Evolutionary conservation across 176 grass and related monocot genomes (phyloP), one percentile per base, ranked within the genome.

Genomic region (Oryza coarctata): DNA sequence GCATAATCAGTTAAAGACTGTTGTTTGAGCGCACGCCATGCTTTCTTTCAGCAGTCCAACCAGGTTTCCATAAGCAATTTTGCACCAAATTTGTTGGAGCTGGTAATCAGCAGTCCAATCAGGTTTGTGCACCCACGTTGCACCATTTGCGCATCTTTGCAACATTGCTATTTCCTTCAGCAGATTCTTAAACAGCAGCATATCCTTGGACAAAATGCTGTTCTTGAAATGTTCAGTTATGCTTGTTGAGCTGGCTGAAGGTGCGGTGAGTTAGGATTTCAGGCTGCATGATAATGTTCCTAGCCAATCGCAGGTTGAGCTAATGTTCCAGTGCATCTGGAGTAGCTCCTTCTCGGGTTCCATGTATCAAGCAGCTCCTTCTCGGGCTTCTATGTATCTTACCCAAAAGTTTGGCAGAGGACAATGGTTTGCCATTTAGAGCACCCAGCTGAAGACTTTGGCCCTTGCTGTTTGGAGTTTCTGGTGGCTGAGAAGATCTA

Each of bases 181-280:
- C 64, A 98, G 72, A 75, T 78, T 98, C 72, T 94, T 98, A 47
- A 98, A 98, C 5, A 94, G 86, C 10, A 89, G 75, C 88, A 87
- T 85, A 78, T 93, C 92, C 75, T 91, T 88, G 0, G 86, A 87
- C 33, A 78, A 74, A 79, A 94, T 87, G 18, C 88, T 84, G 49
- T 83, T 87, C 81, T 94, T 90, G 65, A 97, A 97, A 55, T 97
- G 84, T 41, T 89, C 82, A 0, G 89, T 90, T 33, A 94, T 90
- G 83, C 89, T 91, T 7, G 66, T 78, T 31, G 95, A 98, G 77
- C 70, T 90, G 5, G 84, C 94, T 90, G 74, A 92, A 97, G 15
- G 87, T 92, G 79, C 94, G 87, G 27, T 85, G 83, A 58, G 92
- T 79, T 68, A 97, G 22, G 15, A 97, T 86, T 70, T 97, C 90